Conservation (phyloP, 179 eudicot genomes). For the Silene vulgaris region DNA sequence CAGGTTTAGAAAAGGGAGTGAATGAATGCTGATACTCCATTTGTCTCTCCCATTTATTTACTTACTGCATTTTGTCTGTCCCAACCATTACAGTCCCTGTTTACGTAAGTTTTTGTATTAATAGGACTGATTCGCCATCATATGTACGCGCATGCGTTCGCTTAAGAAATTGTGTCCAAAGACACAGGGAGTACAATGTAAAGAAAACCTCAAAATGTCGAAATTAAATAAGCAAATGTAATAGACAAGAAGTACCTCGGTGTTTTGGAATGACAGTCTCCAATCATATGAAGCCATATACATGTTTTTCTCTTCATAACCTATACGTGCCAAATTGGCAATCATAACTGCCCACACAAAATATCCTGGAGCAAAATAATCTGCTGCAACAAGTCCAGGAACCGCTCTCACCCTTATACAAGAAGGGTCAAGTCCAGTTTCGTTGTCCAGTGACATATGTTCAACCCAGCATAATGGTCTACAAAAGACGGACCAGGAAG, state of each 20-base stretch:
- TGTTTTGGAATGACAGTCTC: constrained; percentile 90
- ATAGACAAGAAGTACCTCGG: constrained; percentile 49
- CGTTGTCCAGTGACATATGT: constrained; percentile 94
- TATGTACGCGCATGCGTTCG: too few relatives aligned
- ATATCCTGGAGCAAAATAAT: constrained; percentile 94
- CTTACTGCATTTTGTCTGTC: too few relatives aligned
- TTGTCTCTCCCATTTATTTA: too few relatives aligned
- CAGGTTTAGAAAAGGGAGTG: not conserved
- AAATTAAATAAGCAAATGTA: not conserved
- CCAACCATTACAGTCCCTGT: too few relatives aligned
- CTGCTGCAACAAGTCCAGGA: constrained; percentile 96
- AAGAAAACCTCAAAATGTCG: not conserved
- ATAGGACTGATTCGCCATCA: too few relatives aligned
- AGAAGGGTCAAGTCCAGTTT: constrained; percentile 89
- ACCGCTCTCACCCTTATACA: constrained; percentile 81
- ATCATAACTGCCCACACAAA: constrained; percentile 98
- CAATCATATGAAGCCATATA: constrained; percentile 98
- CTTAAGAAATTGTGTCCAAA: too few relatives aligned
- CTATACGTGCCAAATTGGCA: constrained; percentile 90
- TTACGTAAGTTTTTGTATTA: too few relatives aligned
- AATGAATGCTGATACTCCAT: too few relatives aligned
- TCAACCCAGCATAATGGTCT: constrained; percentile 97
- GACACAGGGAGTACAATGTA: too few relatives aligned
- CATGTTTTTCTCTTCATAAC: constrained; percentile 97
- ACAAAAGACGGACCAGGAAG: constrained; percentile 9